phyloP scores from a whole-genome alignment of 2,329 filamentous ascomycete genomes.

The Alternaria sp. region DNA sequence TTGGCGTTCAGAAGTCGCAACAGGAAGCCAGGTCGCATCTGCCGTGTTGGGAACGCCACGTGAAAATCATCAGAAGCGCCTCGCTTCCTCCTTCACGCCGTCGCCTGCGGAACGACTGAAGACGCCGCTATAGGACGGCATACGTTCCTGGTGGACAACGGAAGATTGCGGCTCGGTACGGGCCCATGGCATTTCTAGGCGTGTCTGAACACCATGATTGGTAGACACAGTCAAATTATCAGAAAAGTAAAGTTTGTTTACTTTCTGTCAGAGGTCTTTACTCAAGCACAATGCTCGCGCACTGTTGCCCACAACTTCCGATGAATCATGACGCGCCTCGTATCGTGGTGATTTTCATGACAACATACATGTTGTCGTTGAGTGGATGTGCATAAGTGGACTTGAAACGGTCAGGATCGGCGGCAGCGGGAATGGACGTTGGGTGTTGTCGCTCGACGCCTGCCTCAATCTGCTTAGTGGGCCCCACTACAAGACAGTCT shows the following conservation, averaged over 20 bases:
- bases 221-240: slow-evolving; percentile 1
- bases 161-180: slow-evolving; percentile 15
- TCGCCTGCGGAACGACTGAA: slow-evolving; percentile 1
- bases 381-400: slow-evolving; percentile 7
- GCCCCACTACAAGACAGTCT: slow-evolving; percentile 6
- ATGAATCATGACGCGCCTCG: slow-evolving; percentile 1
- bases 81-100: background rate
- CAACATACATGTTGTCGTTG: slow-evolving; percentile 6
- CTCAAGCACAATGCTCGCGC: background rate
- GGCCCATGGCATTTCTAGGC: slow-evolving; percentile 10
- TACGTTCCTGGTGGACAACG: slow-evolving; percentile 9
- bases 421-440: slow-evolving; percentile 14
- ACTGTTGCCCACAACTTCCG: background rate
- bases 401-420: slow-evolving; percentile 15
- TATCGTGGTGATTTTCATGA: slow-evolving; percentile 6
- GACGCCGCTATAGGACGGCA: slow-evolving; percentile 6
- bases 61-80: slow-evolving; percentile 1
- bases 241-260: slow-evolving; percentile 4
- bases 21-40: slow-evolving; percentile 11
- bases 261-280: background rate
- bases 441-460: slow-evolving; percentile 18
- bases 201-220: slow-evolving; percentile 11
- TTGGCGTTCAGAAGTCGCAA: background rate
- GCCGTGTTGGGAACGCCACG: slow-evolving; percentile 21
- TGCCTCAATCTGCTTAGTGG: slow-evolving; percentile 7